phyloP scores from a whole-genome alignment of 306 rosid species.

The Pyrus pyrifolia region DNA sequence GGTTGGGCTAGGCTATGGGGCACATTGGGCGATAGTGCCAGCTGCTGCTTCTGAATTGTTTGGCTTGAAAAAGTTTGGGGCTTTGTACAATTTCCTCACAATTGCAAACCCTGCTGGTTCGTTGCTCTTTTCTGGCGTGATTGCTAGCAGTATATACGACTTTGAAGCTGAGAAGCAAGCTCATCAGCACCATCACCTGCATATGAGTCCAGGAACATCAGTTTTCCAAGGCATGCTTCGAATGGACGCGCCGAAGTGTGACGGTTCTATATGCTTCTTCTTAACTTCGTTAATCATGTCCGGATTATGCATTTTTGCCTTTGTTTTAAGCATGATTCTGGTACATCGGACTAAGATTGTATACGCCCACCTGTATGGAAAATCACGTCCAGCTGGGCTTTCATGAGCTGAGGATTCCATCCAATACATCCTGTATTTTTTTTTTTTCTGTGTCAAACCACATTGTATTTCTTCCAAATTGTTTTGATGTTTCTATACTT shows the following conservation, averaged over 20 bases:
- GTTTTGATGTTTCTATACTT: constrained; percentile 2
- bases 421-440: neutral
- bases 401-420: neutral
- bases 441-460: neutral
- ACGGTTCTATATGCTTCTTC: constrained; percentile 72
- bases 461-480: neutral
- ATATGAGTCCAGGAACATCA: constrained; percentile 27
- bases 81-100: constrained; percentile 84
- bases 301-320: constrained; percentile 57
- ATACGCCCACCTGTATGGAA: constrained; percentile 69
- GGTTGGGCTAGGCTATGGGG: constrained; percentile 85
- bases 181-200: constrained; percentile 21
- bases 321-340: constrained; percentile 58
- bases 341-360: constrained; percentile 71
- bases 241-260: constrained; percentile 43
- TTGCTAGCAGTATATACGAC: constrained; percentile 80
- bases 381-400: constrained; percentile 25
- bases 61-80: constrained; percentile 82
- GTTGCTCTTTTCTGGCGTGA: constrained; percentile 65
- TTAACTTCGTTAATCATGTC: constrained; percentile 64
- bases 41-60: constrained; percentile 97
- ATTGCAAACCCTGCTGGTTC: constrained; percentile 78
- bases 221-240: constrained; percentile 21
- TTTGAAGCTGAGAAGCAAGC: constrained; percentile 82
- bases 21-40: constrained; percentile 91